Conservation (phyloP, 805 yeast genomes). For the Dipodascopsis uninucleata region DNA sequence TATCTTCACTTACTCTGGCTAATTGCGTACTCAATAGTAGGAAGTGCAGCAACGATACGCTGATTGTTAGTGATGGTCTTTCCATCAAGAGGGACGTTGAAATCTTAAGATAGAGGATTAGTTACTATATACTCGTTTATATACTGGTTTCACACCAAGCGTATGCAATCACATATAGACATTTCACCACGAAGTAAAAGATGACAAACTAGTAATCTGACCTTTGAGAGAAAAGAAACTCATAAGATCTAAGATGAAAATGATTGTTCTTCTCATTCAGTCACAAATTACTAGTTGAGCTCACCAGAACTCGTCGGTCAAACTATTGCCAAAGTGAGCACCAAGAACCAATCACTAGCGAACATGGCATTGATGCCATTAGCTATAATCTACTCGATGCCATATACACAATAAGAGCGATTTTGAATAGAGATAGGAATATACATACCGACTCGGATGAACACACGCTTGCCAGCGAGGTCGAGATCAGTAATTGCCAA, state of each 20-base stretch:
- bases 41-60: conserved; percentile 98
- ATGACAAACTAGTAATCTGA: too few relatives aligned
- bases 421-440: not conserved
- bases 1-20: conserved; percentile 49
- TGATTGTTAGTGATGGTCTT: conserved; percentile 97
- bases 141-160: not conserved
- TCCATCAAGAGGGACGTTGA: conserved; percentile 71
- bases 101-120: conserved; percentile 32
- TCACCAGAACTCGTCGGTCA: too few relatives aligned
- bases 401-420: too few relatives aligned
- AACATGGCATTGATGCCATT: too few relatives aligned
- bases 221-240: not conserved
- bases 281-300: too few relatives aligned
- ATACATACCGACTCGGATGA: conserved; percentile 84
- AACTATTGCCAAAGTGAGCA: too few relatives aligned
- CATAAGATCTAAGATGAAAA: too few relatives aligned
- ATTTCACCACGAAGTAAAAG: too few relatives aligned
- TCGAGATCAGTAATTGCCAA: conserved; percentile 88
- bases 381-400: too few relatives aligned
- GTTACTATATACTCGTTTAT: not conserved
- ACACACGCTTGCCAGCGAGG: conserved; percentile 88
- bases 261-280: too few relatives aligned
- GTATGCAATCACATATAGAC: not conserved
- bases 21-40: conserved; percentile 93
- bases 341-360: too few relatives aligned